Percentiles rank a stretch among this genome's conserved stretches.
These are phyloP conservation scores for Cyberlindnera sargentensis DNA, from an alignment of 805 yeast species.

Conservation along the genomic window DNA sequence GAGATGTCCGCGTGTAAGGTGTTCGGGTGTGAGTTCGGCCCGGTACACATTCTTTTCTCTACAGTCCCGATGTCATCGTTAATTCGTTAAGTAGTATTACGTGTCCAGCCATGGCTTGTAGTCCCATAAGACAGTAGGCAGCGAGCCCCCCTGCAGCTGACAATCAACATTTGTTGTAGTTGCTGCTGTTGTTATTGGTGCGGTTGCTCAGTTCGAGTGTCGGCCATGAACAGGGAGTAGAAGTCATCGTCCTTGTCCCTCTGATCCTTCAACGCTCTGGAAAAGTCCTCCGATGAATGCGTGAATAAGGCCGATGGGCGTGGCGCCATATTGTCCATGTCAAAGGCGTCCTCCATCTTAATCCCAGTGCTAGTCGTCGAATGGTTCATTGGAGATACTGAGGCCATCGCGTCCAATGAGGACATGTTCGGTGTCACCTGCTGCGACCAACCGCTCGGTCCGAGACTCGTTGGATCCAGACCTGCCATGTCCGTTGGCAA, in stretches of 20 bases:
- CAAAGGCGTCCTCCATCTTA: constrained; percentile 1
- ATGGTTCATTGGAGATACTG: not conserved
- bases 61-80: too few species aligned
- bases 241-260: constrained; percentile 26
- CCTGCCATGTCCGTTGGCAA: constrained; percentile 21
- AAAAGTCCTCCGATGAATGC: not conserved
- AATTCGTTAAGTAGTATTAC: too few species aligned
- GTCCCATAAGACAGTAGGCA: too few species aligned
- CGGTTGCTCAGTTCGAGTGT: too few species aligned
- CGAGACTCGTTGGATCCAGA: constrained; percentile 6
- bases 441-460: not conserved
- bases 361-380: not conserved
- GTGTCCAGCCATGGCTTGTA: too few species aligned
- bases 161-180: too few species aligned
- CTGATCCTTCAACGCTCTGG: not conserved
- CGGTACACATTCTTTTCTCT: too few species aligned
- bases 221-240: constrained; percentile 36
- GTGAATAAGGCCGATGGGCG: not conserved
- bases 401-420: too few species aligned
- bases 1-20: too few species aligned
- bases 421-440: not conserved
- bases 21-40: too few species aligned
- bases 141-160: too few species aligned
- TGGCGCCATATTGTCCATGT: not conserved
- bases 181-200: too few species aligned